Evolutionary conservation across 176 grass and related monocot genomes (phyloP).

Genomic region (Zoysia japonica): DNA sequence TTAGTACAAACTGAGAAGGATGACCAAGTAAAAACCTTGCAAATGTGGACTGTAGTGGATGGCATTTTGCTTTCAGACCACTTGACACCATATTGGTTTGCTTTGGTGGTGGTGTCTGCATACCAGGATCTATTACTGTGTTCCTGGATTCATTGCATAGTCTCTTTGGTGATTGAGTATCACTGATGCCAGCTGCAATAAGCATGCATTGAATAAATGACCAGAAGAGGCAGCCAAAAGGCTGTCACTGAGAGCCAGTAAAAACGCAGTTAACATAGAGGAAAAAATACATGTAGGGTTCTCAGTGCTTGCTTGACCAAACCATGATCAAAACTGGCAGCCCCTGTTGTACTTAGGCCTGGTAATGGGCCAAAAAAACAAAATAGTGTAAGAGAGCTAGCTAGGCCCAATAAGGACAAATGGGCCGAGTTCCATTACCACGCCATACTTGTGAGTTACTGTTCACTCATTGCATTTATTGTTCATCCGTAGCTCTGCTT

Average conservation of each 20-base stretch:
- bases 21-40: conserved; percentile 63
- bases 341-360: no score
- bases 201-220: conserved; percentile 29
- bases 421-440: no score
- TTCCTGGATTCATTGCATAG: conserved; percentile 58
- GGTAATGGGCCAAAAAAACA: no score
- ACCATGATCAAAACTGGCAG: not conserved
- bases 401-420: no score
- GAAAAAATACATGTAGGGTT: not conserved
- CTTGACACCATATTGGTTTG: conserved; percentile 45
- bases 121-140: conserved; percentile 51
- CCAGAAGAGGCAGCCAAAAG: not conserved
- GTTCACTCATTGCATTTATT: not conserved
- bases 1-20: conserved; percentile 31
- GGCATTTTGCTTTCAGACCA: conserved; percentile 68
- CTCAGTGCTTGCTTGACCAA: not conserved
- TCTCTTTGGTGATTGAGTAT: conserved; percentile 69
- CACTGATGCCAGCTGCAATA: conserved; percentile 51
- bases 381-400: no score
- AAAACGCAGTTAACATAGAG: not conserved
- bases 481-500: not conserved
- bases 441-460: not conserved
- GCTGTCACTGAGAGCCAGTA: no score
- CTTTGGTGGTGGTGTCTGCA: conserved; percentile 72
- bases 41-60: conserved; percentile 80